Conservation (phyloP, 805 yeast species). For the Candida michaelii region DNA sequence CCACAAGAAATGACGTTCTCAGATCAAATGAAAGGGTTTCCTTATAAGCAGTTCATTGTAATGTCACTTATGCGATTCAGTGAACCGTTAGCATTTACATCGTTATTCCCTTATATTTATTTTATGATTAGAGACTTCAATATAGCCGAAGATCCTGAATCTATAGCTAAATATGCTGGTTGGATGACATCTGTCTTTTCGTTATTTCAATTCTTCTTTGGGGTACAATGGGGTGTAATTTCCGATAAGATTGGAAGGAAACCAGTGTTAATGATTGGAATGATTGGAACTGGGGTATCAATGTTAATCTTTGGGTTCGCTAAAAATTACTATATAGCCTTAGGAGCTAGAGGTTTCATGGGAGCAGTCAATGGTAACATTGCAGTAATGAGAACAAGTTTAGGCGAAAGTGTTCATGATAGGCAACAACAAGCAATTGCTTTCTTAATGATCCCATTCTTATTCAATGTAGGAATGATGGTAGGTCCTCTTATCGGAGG, state of each 20-base stretch:
- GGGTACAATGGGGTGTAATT: constrained; percentile 58
- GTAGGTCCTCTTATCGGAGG: constrained; percentile 61
- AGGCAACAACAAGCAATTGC: constrained; percentile 61
- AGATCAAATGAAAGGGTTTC: constrained; percentile 53
- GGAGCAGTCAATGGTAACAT: constrained; percentile 64
- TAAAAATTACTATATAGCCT: constrained; percentile 49
- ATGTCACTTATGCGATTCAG: constrained; percentile 47
- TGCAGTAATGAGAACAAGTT: constrained; percentile 57
- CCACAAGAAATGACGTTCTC: constrained; percentile 24
- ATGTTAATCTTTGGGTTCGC: constrained; percentile 54
- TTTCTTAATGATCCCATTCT: constrained; percentile 56
- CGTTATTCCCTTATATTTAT: constrained; percentile 8
- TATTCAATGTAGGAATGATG: constrained; percentile 59
- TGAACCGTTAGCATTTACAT: constrained; percentile 40
- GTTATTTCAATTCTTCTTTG: constrained; percentile 53
- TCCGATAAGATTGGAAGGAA: constrained; percentile 58
- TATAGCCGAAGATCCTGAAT: constrained; percentile 3
- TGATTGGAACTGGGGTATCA: constrained; percentile 49
- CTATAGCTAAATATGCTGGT: constrained; percentile 6
- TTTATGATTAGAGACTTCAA: constrained; percentile 7
- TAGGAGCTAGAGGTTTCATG: constrained; percentile 51
- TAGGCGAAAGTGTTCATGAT: constrained; percentile 59
- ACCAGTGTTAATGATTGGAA: constrained; percentile 49
- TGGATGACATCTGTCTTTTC: constrained; percentile 50
- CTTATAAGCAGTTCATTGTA: constrained; percentile 45